Percentiles rank a stretch among this genome's conserved stretches.
These are phyloP conservation scores for Leptodermis oblonga DNA, from an alignment of 257 asterid genomes.

Conservation along the genomic window DNA sequence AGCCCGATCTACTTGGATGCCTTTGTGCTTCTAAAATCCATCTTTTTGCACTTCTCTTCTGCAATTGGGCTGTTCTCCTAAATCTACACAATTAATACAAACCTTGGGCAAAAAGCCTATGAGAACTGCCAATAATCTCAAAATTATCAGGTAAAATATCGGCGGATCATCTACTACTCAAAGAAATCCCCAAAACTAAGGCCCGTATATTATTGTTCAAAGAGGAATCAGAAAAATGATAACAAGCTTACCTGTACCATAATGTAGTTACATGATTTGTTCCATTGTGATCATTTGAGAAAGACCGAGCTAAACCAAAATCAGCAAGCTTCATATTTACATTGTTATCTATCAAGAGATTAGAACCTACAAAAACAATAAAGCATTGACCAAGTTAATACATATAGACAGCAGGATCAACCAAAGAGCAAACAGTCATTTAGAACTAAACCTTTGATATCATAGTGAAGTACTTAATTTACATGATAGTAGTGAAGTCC, in stretches of 20 bases:
- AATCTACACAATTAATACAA: no score
- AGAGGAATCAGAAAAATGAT: neutral
- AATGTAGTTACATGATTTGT: slow-evolving; percentile 85
- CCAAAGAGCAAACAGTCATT: slow-evolving; percentile 19
- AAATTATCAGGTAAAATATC: no score
- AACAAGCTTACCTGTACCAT: slow-evolving; percentile 76
- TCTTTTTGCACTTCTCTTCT: no score
- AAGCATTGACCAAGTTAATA: slow-evolving; percentile 17
- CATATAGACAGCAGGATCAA: slow-evolving; percentile 2
- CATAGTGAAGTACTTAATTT: slow-evolving; percentile 92
- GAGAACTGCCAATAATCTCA: no score
- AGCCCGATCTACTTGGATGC: no score
- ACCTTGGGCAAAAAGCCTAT: no score
- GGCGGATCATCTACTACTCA: neutral
- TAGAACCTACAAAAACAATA: slow-evolving; percentile 53
- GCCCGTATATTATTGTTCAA: neutral
- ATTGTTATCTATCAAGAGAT: slow-evolving; percentile 76
- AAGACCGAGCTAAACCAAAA: slow-evolving; percentile 81
- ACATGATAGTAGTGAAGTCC: slow-evolving; percentile 96
- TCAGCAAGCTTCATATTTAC: slow-evolving; percentile 90
- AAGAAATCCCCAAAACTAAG: neutral
- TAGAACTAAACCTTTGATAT: slow-evolving; percentile 62
- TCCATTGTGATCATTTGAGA: slow-evolving; percentile 71
- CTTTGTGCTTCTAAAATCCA: no score
- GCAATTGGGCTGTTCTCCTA: no score